These are phyloP conservation scores for Amorphotheca resinae DNA, from an alignment of 495 filamentous ascomycete genomes.

Conservation along the genomic window DNA sequence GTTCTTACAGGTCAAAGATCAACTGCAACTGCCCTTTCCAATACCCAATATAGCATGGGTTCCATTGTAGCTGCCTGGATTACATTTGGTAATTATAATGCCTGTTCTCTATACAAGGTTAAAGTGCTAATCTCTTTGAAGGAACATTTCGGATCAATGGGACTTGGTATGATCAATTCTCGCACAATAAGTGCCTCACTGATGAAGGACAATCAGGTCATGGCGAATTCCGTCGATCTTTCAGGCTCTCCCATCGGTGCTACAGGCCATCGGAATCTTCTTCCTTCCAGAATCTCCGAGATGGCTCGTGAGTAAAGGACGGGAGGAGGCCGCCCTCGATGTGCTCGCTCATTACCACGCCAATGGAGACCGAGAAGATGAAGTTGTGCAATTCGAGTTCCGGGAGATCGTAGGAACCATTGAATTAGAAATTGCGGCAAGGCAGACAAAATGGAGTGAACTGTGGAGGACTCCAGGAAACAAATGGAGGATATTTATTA, in stretches of 20 bases:
- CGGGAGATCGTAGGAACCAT: constrained; percentile 32
- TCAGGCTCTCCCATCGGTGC: constrained; percentile 11
- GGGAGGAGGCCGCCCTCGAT: constrained; percentile 31
- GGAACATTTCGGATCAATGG: constrained; percentile 5
- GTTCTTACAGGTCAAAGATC: constrained; percentile 6
- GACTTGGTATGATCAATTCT: constrained; percentile 3
- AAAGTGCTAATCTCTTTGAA: neutral
- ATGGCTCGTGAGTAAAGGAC: constrained; percentile 36
- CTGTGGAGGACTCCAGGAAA: constrained; percentile 23
- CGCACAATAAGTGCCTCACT: neutral
- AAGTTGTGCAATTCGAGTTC: constrained; percentile 26
- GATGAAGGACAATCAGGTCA: neutral
- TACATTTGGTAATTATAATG: constrained; percentile 17
- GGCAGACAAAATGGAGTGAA: constrained; percentile 20
- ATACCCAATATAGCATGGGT: constrained; percentile 9
- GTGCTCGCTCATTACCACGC: constrained; percentile 27
- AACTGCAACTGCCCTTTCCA: constrained; percentile 3
- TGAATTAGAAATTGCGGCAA: constrained; percentile 34
- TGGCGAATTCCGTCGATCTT: constrained; percentile 14
- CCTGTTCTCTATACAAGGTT: neutral
- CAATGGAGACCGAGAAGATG: constrained; percentile 25
- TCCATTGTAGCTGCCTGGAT: constrained; percentile 15
- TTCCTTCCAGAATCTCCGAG: constrained; percentile 39
- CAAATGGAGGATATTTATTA: constrained; percentile 6
- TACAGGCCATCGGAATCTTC: constrained; percentile 24